phyloP scores from a whole-genome alignment of 139 green algal species.

The Chlorella sp. region DNA sequence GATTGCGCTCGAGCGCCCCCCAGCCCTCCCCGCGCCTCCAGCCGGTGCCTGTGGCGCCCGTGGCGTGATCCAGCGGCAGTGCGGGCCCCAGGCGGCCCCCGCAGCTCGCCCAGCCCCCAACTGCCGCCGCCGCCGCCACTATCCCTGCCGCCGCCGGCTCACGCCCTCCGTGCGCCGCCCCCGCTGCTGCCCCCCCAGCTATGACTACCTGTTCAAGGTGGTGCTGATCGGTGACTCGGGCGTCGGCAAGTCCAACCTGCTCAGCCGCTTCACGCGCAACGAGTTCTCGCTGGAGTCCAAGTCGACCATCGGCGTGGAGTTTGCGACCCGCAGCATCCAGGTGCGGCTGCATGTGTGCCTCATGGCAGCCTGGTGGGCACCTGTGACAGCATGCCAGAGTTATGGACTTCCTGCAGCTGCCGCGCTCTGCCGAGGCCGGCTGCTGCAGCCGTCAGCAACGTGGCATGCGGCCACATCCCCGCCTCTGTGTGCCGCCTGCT shows the following conservation, averaged over 20 bases:
- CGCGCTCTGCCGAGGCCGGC: too few relatives aligned
- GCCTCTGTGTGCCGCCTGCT: neutral
- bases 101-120: too few relatives aligned
- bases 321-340: slow-evolving; percentile 98
- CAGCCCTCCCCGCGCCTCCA: too few relatives aligned
- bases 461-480: too few relatives aligned
- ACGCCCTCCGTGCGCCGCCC: too few relatives aligned
- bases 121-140: too few relatives aligned
- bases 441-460: neutral
- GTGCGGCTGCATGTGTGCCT: slow-evolving; percentile 46
- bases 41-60: too few relatives aligned
- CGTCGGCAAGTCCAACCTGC: slow-evolving; percentile 99
- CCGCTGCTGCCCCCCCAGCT: slow-evolving; percentile 69
- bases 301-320: slow-evolving; percentile 99
- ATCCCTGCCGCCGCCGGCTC: neutral
- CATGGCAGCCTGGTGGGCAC: too few relatives aligned
- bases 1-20: too few relatives aligned
- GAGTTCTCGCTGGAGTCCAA: slow-evolving; percentile 99
- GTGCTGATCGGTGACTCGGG: slow-evolving; percentile 99
- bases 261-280: slow-evolving; percentile 98
- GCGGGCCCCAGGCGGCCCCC: neutral
- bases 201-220: slow-evolving; percentile 99
- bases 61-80: neutral
- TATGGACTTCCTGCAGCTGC: too few relatives aligned
- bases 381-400: too few relatives aligned